A percentile compares a stretch with the other conserved stretches of the same genome.
Evolutionary conservation across 192 early-diverging fungal species (phyloP).

Genomic region (Diversispora epigaea): DNA sequence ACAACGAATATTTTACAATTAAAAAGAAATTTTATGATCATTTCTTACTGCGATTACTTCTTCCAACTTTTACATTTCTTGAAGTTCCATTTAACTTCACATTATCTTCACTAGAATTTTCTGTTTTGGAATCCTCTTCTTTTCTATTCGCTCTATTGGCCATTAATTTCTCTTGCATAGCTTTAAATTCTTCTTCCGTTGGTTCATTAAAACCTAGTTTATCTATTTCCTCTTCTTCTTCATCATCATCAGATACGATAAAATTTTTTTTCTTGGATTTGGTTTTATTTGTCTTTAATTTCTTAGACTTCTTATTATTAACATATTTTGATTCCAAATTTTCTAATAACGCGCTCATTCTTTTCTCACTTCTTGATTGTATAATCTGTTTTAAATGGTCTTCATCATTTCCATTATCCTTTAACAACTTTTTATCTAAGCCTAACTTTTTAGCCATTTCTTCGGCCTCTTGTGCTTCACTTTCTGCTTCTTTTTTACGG

Average conservation of each 20-base stretch:
- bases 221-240: conserved; percentile 19
- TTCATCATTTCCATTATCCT: conserved; percentile 41
- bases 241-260: not conserved
- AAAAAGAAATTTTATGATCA: too few relatives aligned
- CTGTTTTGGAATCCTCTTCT: too few relatives aligned
- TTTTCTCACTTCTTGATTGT: conserved; percentile 45
- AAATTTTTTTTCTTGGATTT: too few relatives aligned
- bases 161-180: conserved; percentile 58
- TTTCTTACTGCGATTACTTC: too few relatives aligned
- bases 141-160: conserved; percentile 24
- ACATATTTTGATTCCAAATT: conserved; percentile 57
- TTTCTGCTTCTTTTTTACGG: conserved; percentile 56
- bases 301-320: conserved; percentile 35
- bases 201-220: conserved; percentile 36
- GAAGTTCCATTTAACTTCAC: too few relatives aligned
- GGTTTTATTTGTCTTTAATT: not conserved
- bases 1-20: too few relatives aligned
- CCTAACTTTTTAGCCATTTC: conserved; percentile 58
- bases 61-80: too few relatives aligned
- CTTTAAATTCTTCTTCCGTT: conserved; percentile 65
- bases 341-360: conserved; percentile 57
- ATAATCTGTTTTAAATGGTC: conserved; percentile 58
- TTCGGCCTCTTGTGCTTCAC: conserved; percentile 63
- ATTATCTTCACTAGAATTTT: too few relatives aligned
- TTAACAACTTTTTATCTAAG: conserved; percentile 46